Evolutionary conservation across 2,329 filamentous ascomycete species (phyloP).

Genomic region (Plectosphaerella sp.): DNA sequence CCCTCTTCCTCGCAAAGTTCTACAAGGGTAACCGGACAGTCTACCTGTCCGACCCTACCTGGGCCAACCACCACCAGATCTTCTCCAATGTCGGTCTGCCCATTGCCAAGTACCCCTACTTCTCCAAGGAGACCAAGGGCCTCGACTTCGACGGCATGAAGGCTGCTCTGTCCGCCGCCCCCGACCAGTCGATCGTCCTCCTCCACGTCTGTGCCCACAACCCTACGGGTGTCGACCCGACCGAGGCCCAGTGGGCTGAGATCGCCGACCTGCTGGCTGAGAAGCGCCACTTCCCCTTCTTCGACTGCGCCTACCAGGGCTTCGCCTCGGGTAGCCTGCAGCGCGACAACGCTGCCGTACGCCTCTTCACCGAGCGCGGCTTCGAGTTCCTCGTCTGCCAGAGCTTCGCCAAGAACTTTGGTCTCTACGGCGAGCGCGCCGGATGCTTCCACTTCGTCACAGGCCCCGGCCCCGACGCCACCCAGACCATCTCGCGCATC

Average conservation of each 20-base stretch:
- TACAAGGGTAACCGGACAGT: conserved; percentile 70
- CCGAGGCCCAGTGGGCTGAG: conserved; percentile 89
- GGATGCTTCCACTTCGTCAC: conserved; percentile 95
- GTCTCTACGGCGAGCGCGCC: conserved; percentile 92
- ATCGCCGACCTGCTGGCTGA: conserved; percentile 72
- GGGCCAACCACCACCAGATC: conserved; percentile 99
- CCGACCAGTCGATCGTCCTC: conserved; percentile 78
- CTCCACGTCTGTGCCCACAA: conserved; percentile 97
- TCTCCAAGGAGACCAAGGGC: conserved; percentile 80
- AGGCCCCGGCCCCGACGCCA: conserved; percentile 62
- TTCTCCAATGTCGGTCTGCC: conserved; percentile 83
- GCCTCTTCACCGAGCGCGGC: conserved; percentile 88
- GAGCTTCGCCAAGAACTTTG: conserved; percentile 97
- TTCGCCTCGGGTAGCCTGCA: conserved; percentile 89
- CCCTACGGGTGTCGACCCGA: conserved; percentile 94
- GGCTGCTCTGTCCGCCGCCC: conserved; percentile 62
- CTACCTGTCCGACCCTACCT: conserved; percentile 93
- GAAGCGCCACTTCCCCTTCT: conserved; percentile 93
- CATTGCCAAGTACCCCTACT: conserved; percentile 88
- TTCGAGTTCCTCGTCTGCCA: conserved; percentile 87
- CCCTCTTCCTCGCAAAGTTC: conserved; percentile 90
- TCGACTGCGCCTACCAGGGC: conserved; percentile 96
- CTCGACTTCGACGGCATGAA: conserved; percentile 92
- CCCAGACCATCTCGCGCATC: conserved; percentile 59
- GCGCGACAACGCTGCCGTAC: conserved; percentile 85